Conservation (phyloP, 2,329 filamentous ascomycete species). For the Penicillium sclerotigenum region DNA sequence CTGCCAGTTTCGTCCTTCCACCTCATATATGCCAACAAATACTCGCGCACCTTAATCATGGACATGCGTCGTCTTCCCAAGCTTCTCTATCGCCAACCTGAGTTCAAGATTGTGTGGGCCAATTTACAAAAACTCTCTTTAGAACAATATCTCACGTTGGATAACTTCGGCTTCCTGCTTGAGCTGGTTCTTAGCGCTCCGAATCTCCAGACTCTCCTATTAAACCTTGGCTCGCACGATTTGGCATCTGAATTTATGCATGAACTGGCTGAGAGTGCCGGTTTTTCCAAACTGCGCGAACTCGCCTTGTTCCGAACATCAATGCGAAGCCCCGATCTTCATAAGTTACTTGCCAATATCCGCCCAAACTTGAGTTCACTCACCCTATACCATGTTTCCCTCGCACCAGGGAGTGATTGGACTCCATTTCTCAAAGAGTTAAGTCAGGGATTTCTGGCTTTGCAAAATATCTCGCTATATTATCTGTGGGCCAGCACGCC, state of each 20-base stretch:
- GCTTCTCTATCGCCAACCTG: slow-evolving; percentile 23
- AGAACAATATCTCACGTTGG: slow-evolving; percentile 25
- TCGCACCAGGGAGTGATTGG: slow-evolving; percentile 17
- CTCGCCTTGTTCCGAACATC: slow-evolving; percentile 22
- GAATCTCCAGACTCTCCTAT: slow-evolving; percentile 17
- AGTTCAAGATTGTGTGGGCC: slow-evolving; percentile 19
- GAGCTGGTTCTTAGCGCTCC: slow-evolving; percentile 24
- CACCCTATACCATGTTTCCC: slow-evolving; percentile 20
- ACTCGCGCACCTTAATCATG: slow-evolving; percentile 24
- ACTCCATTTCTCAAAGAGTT: slow-evolving; percentile 13
- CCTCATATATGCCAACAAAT: slow-evolving; percentile 21
- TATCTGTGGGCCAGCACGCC: slow-evolving; percentile 21
- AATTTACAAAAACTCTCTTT: slow-evolving; percentile 22
- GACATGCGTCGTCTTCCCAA: slow-evolving; percentile 28
- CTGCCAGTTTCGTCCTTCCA: slow-evolving; percentile 22
- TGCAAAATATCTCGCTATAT: slow-evolving; percentile 21
- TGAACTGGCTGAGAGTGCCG: slow-evolving; percentile 20
- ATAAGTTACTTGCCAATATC: slow-evolving; percentile 10
- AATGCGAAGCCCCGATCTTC: slow-evolving; percentile 15
- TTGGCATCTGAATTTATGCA: slow-evolving; percentile 25
- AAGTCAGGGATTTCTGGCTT: slow-evolving; percentile 3
- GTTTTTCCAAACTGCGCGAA: slow-evolving; percentile 16
- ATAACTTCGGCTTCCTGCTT: slow-evolving; percentile 24
- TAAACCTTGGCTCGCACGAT: slow-evolving; percentile 24
- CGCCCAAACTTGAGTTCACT: slow-evolving; percentile 12